Base-by-base conservation (phyloP, 1,284 basidiomycete genomes). In the Boletellus deceptivus region DNA sequence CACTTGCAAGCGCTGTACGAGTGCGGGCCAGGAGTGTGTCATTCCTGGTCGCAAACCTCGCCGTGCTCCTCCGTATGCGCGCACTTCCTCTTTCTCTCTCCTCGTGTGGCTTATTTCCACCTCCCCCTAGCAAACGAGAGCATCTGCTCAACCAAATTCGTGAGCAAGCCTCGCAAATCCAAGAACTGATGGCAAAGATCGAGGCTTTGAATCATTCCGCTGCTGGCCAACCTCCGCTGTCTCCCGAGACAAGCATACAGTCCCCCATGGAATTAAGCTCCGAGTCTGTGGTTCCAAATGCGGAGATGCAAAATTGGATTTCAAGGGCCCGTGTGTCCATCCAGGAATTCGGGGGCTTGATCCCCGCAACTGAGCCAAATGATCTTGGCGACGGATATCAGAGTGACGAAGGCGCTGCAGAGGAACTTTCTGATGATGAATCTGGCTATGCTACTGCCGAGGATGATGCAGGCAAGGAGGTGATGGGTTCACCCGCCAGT, bases 21-120 rank as follows among this genome's bases (percentile, higher is more conserved):
- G 78, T 54, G 83, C 80, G 8, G 77, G 78, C 8, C 79, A 86
- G 53, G 84, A 86, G 49, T 91, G 88, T 58, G 70, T 82, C 39
- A 86, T 87, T 44, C 87, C 86, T 27, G 85, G 85, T n/a, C 75
- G 82, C 52, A 89, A 87, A 68, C 84, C 85, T 58, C 82, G 86
- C 51, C 74, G 83, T 46, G 77, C 84, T n/a, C 86, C 86, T 48
- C 87, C 85, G 87, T 89, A 68, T 64, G 84, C 70, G 37, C 29
- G 45, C 29, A 42, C 35, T 20, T 29, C 34, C 37, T 18, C 33
- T 44, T 24, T 36, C n/a, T 36, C 43, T 48, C 17, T 39, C 16
- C 17, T 2, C 17, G 6, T 43, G n/a, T 50, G 25, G 29, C 54
- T 50, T 35, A 57, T 38, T 44, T 16, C 46, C 27, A 45, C 37